Conservation (phyloP, 768 basidiomycete genomes). For the Amanita brunnescens region DNA sequence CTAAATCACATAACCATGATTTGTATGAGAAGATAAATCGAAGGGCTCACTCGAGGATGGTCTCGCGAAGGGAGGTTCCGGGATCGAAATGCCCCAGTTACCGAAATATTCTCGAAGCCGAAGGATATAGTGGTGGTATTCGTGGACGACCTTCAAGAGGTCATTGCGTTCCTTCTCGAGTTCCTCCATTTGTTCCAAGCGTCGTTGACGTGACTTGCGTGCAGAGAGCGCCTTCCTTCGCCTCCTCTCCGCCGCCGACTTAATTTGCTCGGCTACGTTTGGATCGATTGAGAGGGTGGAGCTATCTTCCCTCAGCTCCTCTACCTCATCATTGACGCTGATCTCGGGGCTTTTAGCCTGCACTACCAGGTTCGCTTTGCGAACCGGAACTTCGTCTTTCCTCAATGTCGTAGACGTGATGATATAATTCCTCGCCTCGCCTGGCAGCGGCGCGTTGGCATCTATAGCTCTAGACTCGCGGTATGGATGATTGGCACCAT, state of each 20-base stretch:
- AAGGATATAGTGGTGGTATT: background rate
- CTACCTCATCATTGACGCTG: constrained; percentile 39
- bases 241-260: constrained; percentile 71
- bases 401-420: constrained; percentile 68
- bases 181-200: constrained; percentile 57
- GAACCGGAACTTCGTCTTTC: constrained; percentile 70
- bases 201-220: constrained; percentile 67
- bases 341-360: constrained; percentile 9
- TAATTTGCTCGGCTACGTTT: constrained; percentile 56
- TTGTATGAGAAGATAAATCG: no score
- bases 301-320: constrained; percentile 39
- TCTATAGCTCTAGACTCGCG: constrained; percentile 28
- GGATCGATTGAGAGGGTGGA: constrained; percentile 30
- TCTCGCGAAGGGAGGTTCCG: background rate
- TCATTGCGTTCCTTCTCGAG: constrained; percentile 33
- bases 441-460: constrained; percentile 69
- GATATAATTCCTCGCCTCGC: constrained; percentile 68
- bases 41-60: no score
- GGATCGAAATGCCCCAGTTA: background rate
- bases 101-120: background rate
- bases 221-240: constrained; percentile 83
- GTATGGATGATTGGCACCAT: no score
- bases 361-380: constrained; percentile 38
- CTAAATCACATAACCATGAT: no score
- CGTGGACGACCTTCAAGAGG: background rate